A percentile compares a stretch with the other conserved stretches of the same genome.
phyloP scores from a whole-genome alignment of 2,329 filamentous ascomycete genomes.

The Trichoderma lentiforme region DNA sequence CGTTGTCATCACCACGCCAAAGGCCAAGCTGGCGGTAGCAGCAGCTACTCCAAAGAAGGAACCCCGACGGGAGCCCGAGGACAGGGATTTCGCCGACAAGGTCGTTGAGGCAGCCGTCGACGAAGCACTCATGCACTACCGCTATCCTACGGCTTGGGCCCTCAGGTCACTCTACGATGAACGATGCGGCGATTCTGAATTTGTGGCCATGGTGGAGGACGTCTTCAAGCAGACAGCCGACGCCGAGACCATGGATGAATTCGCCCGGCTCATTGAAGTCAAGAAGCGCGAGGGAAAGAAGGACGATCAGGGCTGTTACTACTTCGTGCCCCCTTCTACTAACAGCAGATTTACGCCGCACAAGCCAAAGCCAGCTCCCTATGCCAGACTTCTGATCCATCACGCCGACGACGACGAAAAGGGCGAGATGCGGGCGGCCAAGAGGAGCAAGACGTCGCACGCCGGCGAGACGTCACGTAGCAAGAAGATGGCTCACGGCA shows the following conservation, averaged over 20 bases:
- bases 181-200: slow-evolving; percentile 47
- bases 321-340: slow-evolving; percentile 51
- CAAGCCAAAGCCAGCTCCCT: slow-evolving; percentile 48
- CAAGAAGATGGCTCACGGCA: slow-evolving; percentile 18
- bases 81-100: slow-evolving; percentile 47
- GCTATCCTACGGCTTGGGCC: slow-evolving; percentile 61
- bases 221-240: slow-evolving; percentile 58
- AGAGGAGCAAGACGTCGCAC: slow-evolving; percentile 37
- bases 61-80: slow-evolving; percentile 27
- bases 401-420: slow-evolving; percentile 30
- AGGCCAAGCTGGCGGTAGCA: slow-evolving; percentile 17
- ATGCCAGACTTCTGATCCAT: slow-evolving; percentile 41
- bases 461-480: slow-evolving; percentile 9
- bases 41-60: slow-evolving; percentile 21
- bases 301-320: slow-evolving; percentile 49
- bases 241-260: slow-evolving; percentile 48
- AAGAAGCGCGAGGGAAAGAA: slow-evolving; percentile 58
- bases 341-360: slow-evolving; percentile 42
- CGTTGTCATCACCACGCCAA: neutral
- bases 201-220: slow-evolving; percentile 56
- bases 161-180: slow-evolving; percentile 60
- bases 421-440: slow-evolving; percentile 31
- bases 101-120: slow-evolving; percentile 58
- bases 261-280: slow-evolving; percentile 47
- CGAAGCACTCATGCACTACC: slow-evolving; percentile 53